phyloP scores from a whole-genome alignment of 2,329 filamentous ascomycete species.

The Boeremia exigua region DNA sequence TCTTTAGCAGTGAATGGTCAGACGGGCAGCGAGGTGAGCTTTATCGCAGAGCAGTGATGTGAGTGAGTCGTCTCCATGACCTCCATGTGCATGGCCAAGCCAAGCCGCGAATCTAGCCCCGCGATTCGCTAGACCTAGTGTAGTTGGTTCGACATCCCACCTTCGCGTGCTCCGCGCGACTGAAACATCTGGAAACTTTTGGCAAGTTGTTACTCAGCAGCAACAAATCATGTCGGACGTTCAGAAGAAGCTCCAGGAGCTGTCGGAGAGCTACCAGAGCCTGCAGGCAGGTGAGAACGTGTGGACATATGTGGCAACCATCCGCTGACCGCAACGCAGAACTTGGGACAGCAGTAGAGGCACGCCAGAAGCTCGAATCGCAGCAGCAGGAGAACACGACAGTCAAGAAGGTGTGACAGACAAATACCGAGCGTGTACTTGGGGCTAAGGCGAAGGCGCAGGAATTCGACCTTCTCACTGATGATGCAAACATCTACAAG shows the following conservation, averaged over 20 bases:
- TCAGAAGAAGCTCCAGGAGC: constrained; percentile 78
- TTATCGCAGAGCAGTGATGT: constrained; percentile 5
- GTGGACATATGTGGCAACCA: background rate
- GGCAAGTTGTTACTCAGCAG: constrained; percentile 34
- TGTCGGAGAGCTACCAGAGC: constrained; percentile 87
- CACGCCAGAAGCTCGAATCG: constrained; percentile 89
- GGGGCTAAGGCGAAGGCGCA: constrained; percentile 45
- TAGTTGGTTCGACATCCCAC: constrained; percentile 30
- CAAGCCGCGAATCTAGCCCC: constrained; percentile 19
- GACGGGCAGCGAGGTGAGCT: background rate
- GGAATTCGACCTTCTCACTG: constrained; percentile 82
- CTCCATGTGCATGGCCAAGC: constrained; percentile 14
- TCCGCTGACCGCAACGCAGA: constrained; percentile 61
- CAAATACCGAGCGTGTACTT: background rate
- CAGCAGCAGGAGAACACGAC: constrained; percentile 92
- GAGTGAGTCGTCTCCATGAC: constrained; percentile 2
- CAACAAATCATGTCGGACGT: constrained; percentile 56
- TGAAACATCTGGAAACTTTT: constrained; percentile 24
- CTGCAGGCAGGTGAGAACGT: constrained; percentile 74
- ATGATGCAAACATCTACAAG: constrained; percentile 93
- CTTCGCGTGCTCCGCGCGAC: constrained; percentile 27
- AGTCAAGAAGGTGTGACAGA: constrained; percentile 72
- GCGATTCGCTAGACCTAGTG: constrained; percentile 32
- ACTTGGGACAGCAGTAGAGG: constrained; percentile 75
- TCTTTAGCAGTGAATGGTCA: background rate